Percentiles rank a stretch among this genome's conserved stretches.
Conservation (phyloP, 495 filamentous ascomycete species). For the Penicillium ucsense region DNA sequence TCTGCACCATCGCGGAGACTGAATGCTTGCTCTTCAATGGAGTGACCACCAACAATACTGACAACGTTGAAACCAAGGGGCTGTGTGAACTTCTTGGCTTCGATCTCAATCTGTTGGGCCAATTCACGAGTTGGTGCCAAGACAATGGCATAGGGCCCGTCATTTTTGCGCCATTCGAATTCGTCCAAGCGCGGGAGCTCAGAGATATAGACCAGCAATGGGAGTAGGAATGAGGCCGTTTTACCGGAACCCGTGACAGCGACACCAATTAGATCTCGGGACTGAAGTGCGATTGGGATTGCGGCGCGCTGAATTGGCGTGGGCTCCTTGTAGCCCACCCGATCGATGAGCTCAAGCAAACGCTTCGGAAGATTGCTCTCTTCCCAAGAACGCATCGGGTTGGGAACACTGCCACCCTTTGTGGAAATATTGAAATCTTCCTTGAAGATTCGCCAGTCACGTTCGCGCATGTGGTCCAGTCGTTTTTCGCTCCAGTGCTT, state of each 20-base stretch:
- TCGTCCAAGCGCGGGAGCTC: constrained; percentile 81
- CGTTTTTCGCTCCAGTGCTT: constrained; percentile 99
- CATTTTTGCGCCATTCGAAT: constrained; percentile 69
- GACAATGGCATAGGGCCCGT: constrained; percentile 93
- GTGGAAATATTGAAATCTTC: constrained; percentile 97
- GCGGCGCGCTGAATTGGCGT: constrained; percentile 87
- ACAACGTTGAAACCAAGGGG: constrained; percentile 93
- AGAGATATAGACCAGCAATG: constrained; percentile 92
- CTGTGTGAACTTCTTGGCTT: constrained; percentile 86
- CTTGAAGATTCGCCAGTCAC: constrained; percentile 99
- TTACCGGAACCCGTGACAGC: constrained; percentile 99
- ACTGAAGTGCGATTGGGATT: constrained; percentile 91
- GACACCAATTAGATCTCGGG: constrained; percentile 91
- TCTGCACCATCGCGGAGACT: constrained; percentile 91
- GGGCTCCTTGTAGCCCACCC: constrained; percentile 89
- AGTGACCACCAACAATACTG: constrained; percentile 94
- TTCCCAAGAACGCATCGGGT: constrained; percentile 92
- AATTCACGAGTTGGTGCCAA: constrained; percentile 97
- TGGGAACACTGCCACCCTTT: constrained; percentile 82
- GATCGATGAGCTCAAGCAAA: constrained; percentile 71
- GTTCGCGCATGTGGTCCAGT: constrained; percentile 90
- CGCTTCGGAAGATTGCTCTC: constrained; percentile 76
- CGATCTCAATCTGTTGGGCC: constrained; percentile 93
- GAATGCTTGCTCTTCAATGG: constrained; percentile 89
- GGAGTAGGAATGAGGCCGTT: constrained; percentile 90